These are phyloP conservation scores for Thelephora terrestris DNA, from an alignment of 1,284 basidiomycete genomes.

Conservation along the genomic window DNA sequence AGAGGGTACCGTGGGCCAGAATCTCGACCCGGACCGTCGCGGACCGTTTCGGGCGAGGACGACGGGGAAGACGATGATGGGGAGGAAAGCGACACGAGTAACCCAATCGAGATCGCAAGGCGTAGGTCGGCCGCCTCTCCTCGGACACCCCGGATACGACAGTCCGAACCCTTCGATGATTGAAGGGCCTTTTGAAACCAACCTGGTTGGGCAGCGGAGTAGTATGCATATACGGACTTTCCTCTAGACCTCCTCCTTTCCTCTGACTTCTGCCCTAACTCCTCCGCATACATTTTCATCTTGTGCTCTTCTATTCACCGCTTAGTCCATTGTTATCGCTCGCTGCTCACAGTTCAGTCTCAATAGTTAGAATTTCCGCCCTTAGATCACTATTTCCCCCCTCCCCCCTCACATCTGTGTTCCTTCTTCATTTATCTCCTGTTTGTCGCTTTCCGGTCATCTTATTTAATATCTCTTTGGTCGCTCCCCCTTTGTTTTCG, in stretches of 20 bases:
- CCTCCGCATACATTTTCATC: neutral
- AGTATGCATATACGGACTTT: neutral
- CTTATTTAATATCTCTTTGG: slow-evolving; percentile 49
- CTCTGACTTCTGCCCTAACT: neutral
- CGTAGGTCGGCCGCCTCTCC: neutral
- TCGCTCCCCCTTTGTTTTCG: slow-evolving; percentile 47
- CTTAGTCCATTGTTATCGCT: neutral
- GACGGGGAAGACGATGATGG: neutral
- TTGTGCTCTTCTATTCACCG: neutral
- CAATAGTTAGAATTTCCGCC: neutral
- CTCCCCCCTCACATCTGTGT: neutral
- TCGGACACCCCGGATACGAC: neutral
- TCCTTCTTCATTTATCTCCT: slow-evolving; percentile 2
- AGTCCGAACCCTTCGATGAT: neutral
- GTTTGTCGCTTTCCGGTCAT: slow-evolving; percentile 71
- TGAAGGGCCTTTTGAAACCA: neutral
- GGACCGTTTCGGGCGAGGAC: neutral
- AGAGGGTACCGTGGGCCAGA: neutral
- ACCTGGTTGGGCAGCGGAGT: neutral
- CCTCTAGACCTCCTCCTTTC: neutral
- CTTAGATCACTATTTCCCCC: neutral
- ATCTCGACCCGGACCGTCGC: neutral
- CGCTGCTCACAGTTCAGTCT: neutral
- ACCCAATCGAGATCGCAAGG: neutral
- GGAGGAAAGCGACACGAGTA: neutral